Percentiles rank a stretch among this genome's conserved stretches.
These are phyloP conservation scores for Coffea canephora DNA, from an alignment of 257 asterid species.

Conservation along the genomic window DNA sequence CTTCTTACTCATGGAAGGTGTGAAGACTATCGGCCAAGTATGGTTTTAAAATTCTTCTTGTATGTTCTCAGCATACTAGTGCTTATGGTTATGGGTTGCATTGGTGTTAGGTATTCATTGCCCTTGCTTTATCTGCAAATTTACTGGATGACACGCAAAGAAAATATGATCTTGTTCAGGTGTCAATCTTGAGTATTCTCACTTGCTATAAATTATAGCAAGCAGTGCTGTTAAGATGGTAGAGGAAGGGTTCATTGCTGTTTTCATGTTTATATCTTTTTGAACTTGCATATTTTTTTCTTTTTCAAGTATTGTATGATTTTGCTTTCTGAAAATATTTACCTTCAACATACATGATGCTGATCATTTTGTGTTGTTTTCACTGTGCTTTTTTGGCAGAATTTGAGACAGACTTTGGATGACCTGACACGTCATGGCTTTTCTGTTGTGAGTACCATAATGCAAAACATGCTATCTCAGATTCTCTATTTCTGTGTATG, in stretches of 20 bases:
- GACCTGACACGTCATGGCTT: slow-evolving; percentile 92
- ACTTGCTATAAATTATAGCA: neutral
- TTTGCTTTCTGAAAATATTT: neutral
- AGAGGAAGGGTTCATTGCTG: neutral
- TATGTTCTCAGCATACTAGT: neutral
- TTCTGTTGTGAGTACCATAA: slow-evolving; percentile 79
- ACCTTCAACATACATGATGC: neutral
- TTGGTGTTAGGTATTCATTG: neutral
- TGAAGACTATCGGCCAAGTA: neutral
- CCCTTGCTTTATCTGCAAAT: neutral
- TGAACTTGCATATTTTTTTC: neutral
- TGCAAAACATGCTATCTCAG: slow-evolving; percentile 21
- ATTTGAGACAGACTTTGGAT: slow-evolving; percentile 91
- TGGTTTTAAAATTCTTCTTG: neutral
- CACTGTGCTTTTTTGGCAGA: slow-evolving; percentile 46
- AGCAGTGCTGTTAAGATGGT: neutral
- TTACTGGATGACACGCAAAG: neutral
- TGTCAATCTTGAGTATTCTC: slow-evolving; percentile 3
- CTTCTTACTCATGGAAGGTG: neutral
- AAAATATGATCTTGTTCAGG: neutral
- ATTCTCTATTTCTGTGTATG: neutral
- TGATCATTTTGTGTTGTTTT: slow-evolving; percentile 13
- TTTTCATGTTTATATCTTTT: neutral
- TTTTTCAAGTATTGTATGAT: neutral
- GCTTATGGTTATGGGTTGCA: neutral